phyloP scores from a whole-genome alignment of 768 basidiomycete genomes.

The Termitomyces sp. region DNA sequence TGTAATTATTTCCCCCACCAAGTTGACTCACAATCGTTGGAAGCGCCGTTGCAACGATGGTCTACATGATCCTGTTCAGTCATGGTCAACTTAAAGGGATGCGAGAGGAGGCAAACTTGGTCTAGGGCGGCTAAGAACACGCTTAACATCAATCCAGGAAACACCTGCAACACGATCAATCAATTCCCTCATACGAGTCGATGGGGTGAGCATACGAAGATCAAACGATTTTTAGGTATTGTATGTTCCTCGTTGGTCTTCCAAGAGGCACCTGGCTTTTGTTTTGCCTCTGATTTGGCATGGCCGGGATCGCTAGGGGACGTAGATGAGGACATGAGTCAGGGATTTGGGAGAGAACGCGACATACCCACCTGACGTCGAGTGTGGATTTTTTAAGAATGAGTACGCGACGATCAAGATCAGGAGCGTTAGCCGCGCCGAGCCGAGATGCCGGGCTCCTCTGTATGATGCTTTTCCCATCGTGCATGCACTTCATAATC shows the following conservation, averaged over 20 bases:
- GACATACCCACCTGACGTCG: slow-evolving; percentile 7
- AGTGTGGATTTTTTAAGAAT: slow-evolving; percentile 6
- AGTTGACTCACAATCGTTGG: slow-evolving; percentile 67
- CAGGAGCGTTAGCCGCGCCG: slow-evolving; percentile 18
- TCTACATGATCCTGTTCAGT: slow-evolving; percentile 25
- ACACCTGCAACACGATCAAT: slow-evolving; percentile 27
- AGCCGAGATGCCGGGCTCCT: slow-evolving; percentile 27
- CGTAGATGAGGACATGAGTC: slow-evolving; percentile 15
- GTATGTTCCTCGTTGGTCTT: slow-evolving; percentile 46
- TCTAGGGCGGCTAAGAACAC: slow-evolving; percentile 53
- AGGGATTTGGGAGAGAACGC: slow-evolving; percentile 3
- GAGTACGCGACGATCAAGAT: slow-evolving; percentile 10
- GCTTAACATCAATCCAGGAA: slow-evolving; percentile 37
- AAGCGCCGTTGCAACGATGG: slow-evolving; percentile 69
- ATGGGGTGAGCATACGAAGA: slow-evolving; percentile 29
- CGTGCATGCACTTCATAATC: too few species aligned
- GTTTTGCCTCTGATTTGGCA: slow-evolving; percentile 18
- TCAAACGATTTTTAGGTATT: slow-evolving; percentile 47
- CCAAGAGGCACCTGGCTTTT: slow-evolving; percentile 47
- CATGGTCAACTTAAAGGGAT: not conserved
- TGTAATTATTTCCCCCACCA: slow-evolving; percentile 56
- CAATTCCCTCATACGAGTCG: not conserved
- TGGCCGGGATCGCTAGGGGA: slow-evolving; percentile 8
- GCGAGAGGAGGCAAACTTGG: slow-evolving; percentile 33
- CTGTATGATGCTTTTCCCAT: not conserved